Evolutionary conservation across 2,329 filamentous ascomycete genomes (phyloP).

Genomic region (Colletotrichum sansevieriae): DNA sequence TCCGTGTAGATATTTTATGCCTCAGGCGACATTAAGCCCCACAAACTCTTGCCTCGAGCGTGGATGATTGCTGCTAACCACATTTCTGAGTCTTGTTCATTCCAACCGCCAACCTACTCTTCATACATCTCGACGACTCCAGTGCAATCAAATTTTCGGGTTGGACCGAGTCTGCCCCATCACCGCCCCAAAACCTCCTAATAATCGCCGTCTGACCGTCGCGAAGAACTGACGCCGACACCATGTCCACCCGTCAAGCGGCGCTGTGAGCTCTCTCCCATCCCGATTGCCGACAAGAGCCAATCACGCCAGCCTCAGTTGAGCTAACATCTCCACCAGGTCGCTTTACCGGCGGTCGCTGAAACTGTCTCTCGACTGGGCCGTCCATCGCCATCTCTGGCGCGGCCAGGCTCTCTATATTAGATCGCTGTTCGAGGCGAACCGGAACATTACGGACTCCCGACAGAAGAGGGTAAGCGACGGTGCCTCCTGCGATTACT

Average conservation of each 20-base stretch:
- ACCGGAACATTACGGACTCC: conserved; percentile 85
- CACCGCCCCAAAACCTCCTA: neutral
- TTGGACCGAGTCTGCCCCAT: too few relatives aligned
- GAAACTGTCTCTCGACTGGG: conserved; percentile 95
- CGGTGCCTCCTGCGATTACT: too few relatives aligned
- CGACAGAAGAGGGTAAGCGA: conserved; percentile 83
- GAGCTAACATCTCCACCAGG: conserved; percentile 52
- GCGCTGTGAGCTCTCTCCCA: conserved; percentile 59
- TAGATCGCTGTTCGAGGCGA: conserved; percentile 93
- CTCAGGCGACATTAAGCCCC: too few relatives aligned
- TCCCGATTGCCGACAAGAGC: neutral
- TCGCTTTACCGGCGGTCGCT: conserved; percentile 92
- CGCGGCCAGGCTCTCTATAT: conserved; percentile 97
- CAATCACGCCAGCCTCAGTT: neutral
- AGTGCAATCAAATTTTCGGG: too few relatives aligned
- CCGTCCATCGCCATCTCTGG: conserved; percentile 93
- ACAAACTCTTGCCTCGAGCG: too few relatives aligned
- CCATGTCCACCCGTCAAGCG: conserved; percentile 63
- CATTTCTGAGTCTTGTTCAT: neutral
- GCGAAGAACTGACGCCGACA: conserved; percentile 29
- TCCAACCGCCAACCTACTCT: neutral
- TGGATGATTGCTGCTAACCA: too few relatives aligned
- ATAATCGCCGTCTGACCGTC: neutral
- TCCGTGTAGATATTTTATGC: too few relatives aligned
- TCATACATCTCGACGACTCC: too few relatives aligned